phyloP scores from a whole-genome alignment of 805 yeast genomes.

The Saccharomyces paradoxus region DNA sequence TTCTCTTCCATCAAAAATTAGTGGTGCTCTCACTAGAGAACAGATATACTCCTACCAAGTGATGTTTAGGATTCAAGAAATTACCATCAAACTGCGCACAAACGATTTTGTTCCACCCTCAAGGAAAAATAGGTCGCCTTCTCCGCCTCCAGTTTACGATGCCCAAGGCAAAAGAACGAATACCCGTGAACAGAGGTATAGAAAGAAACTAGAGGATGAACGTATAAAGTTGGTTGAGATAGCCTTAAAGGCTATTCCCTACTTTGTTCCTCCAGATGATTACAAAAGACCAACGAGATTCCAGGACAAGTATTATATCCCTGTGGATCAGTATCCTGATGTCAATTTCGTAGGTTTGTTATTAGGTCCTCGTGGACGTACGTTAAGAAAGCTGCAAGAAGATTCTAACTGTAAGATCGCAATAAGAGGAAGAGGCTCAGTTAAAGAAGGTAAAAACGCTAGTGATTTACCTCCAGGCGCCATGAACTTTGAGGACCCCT shows the following conservation, averaged over 20 bases:
- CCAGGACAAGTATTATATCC: slow-evolving; percentile 75
- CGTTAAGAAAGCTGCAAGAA: slow-evolving; percentile 69
- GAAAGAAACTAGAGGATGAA: slow-evolving; percentile 62
- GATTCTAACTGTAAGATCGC: slow-evolving; percentile 85
- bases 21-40: slow-evolving; percentile 55
- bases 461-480: slow-evolving; percentile 40
- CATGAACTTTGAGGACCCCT: slow-evolving; percentile 63
- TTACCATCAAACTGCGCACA: slow-evolving; percentile 50
- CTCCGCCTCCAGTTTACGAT: slow-evolving; percentile 93
- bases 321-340: slow-evolving; percentile 79
- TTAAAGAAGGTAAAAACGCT: slow-evolving; percentile 75
- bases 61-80: slow-evolving; percentile 70
- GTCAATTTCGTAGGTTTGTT: slow-evolving; percentile 87
- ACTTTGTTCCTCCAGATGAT: slow-evolving; percentile 71
- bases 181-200: slow-evolving; percentile 65
- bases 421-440: slow-evolving; percentile 92
- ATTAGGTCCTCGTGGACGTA: slow-evolving; percentile 93
- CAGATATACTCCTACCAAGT: slow-evolving; percentile 71
- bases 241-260: slow-evolving; percentile 65
- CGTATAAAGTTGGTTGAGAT: slow-evolving; percentile 69
- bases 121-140: slow-evolving; percentile 53
- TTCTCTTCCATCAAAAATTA: slow-evolving; percentile 35
- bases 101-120: slow-evolving; percentile 43
- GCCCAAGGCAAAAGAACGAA: slow-evolving; percentile 73
- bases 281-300: slow-evolving; percentile 65